Base-by-base conservation (phyloP, 169 alveolate genomes). In the Perkinsus olseni region DNA sequence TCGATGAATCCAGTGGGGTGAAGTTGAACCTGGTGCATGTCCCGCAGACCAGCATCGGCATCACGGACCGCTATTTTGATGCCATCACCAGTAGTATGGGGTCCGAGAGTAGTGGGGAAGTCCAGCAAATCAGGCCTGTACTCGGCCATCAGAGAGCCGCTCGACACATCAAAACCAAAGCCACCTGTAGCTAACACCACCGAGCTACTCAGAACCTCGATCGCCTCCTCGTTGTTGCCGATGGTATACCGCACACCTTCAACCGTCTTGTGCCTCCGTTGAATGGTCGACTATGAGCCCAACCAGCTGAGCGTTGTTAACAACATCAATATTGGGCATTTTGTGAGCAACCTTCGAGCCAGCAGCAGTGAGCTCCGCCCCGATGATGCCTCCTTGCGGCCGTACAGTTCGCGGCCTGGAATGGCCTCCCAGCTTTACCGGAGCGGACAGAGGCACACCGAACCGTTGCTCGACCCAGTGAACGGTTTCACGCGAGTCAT, bases 1-100 rank as follows among this genome's bases (percentile, higher is more conserved):
- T 95, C 93, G 31, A 95, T 95, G 91, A 94, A 95, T 10, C 96
- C 93, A 28, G 96, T 94, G 31, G 96, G 96, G 93, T 94, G 94
- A 0, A 95, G 93, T 93, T 95, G 93, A 31, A 92, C 96, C 31
- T 92, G 92, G 39, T 91, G 91, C 93, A 92, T 93, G 94, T 95
- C 96, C 21, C 92, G 74, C 90, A 94, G 93, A 34, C 91, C 91
- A 34, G 94, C 95, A 11, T 95, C 96, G 62, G 93, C 74, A 6
- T 91, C 92, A 21, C 92, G 91, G 45, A 94, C 93, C 39, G 93
- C 95, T 31, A 95, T 92, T 92, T 94, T 94, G 40, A 95, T 82
- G 17, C 96, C 96, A 20, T 36, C 92, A 17, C 96, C 96, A 37
- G 92, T 92, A 0, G 95, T 93, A 50, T 93, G 91, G 38, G 39